phyloP scores from a whole-genome alignment of 768 basidiomycete genomes.

The Agrocybe praecox region DNA sequence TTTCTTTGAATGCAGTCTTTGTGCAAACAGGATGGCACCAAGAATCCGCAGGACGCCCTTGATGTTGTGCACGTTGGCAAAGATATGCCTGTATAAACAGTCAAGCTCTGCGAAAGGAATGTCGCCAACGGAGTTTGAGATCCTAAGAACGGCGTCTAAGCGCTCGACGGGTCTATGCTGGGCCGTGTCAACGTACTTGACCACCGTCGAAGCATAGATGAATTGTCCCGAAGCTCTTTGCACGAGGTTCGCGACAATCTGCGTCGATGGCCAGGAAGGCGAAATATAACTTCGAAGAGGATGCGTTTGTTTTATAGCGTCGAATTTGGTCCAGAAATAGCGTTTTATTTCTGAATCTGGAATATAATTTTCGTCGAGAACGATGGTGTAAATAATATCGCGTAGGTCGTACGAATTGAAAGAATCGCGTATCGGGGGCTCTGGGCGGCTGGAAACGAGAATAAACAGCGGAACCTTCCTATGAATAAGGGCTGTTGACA shows the following conservation, averaged over 20 bases:
- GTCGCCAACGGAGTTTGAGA: constrained; percentile 17
- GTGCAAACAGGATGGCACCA: constrained; percentile 24
- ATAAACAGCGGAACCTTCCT: constrained; percentile 26
- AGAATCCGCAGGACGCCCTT: constrained; percentile 26
- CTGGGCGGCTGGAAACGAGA: constrained; percentile 28
- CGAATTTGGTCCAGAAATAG: constrained; percentile 25
- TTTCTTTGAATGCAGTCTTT: constrained; percentile 17
- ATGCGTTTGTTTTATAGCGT: constrained; percentile 22
- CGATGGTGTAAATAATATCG: constrained; percentile 24
- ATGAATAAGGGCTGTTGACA: constrained; percentile 26
- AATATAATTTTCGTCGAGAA: constrained; percentile 25
- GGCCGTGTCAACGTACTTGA: constrained; percentile 26
- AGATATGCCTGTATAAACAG: constrained; percentile 24
- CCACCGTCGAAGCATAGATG: constrained; percentile 28
- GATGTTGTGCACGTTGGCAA: constrained; percentile 22
- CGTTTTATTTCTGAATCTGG: constrained; percentile 25
- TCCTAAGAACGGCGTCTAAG: constrained; percentile 22
- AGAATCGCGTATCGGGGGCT: constrained; percentile 28
- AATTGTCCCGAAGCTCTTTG: constrained; percentile 27
- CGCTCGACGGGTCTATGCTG: constrained; percentile 28
- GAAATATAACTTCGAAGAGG: constrained; percentile 25
- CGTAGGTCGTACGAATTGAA: constrained; percentile 30
- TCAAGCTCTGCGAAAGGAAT: constrained; percentile 28
- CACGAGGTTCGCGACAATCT: constrained; percentile 18
- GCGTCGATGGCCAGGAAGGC: constrained; percentile 18